phyloP scores from a whole-genome alignment of 306 rosid species.

The Citrullus amarus region DNA sequence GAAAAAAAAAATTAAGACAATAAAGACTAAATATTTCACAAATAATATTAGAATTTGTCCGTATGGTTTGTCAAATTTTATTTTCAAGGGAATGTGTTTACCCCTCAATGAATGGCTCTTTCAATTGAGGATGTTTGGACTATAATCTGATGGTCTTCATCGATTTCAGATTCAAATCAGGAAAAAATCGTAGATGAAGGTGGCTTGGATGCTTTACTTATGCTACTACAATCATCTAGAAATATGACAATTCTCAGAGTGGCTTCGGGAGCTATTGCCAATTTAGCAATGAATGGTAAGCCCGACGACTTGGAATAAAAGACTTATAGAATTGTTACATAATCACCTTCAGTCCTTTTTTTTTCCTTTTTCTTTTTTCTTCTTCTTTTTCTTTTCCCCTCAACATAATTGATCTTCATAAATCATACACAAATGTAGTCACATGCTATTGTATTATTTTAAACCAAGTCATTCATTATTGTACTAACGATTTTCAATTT shows the following conservation, averaged over 20 bases:
- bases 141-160: background rate
- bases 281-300: constrained; percentile 69
- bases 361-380: background rate
- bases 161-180: constrained; percentile 45
- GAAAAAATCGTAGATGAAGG: constrained; percentile 61
- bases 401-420: background rate
- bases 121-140: background rate
- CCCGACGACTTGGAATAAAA: background rate
- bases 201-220: constrained; percentile 50
- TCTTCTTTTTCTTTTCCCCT: no score
- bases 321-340: background rate
- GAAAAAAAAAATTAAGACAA: no score
- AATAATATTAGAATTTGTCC: background rate
- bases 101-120: background rate
- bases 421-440: background rate
- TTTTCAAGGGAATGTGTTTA: background rate
- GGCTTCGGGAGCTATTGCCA: constrained; percentile 65
- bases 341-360: background rate
- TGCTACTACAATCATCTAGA: constrained; percentile 41
- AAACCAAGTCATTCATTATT: background rate
- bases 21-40: no score
- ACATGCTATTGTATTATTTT: background rate
- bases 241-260: constrained; percentile 53
- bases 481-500: constrained; percentile 3
- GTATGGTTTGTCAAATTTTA: background rate